Base-by-base conservation (phyloP, 2,329 filamentous ascomycete species). In the Fusarium sp. region DNA sequence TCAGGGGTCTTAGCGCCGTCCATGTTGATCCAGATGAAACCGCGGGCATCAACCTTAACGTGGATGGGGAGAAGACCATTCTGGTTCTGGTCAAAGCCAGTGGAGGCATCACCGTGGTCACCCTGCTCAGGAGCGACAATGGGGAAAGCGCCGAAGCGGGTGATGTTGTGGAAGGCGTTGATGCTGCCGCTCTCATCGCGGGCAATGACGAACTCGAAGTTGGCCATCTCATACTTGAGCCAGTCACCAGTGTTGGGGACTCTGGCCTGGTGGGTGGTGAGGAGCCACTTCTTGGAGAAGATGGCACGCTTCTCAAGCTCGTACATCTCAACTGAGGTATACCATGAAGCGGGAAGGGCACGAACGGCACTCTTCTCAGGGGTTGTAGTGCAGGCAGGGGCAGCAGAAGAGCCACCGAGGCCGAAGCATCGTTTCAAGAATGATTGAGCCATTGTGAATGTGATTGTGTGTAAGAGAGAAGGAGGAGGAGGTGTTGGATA, bases 81-180 rank as follows among this genome's bases (percentile, higher is more conserved):
- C 72, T 85, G 77, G 13, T 79, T 77, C 75, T 83, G 86, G 67
- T 88, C 83, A 69, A 90, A 90, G 11, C 83, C 85, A 35, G 89
- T 82, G 66, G 77, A 81, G 46, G 81, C 81, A 40, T 80, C 80
- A 5, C 87, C 87, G 11, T 80, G 76, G 4, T 84, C 80, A 41
- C 82, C 80, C 6, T 79, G 81, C 11, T 88, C 85, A 11, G 65
- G 50, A 37, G 65, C 54, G 9, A 68, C 49, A 6, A 89, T 82
- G 0, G 86, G 85, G 70, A 85, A 90, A 21, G 87, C 87, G 9
- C 87, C 81, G 73, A 89, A 87, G 3, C 87, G 79, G 76, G 88
- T 89, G 35, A 89, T 80, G 70, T 90, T 89, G 77, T 89, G 87
- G 73, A 89, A 89, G 17, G 82, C 87, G 58, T 86, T 84, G 75